These are phyloP conservation scores for Wickerhamomyces alni DNA, from an alignment of 805 yeast species.

Conservation along the genomic window DNA sequence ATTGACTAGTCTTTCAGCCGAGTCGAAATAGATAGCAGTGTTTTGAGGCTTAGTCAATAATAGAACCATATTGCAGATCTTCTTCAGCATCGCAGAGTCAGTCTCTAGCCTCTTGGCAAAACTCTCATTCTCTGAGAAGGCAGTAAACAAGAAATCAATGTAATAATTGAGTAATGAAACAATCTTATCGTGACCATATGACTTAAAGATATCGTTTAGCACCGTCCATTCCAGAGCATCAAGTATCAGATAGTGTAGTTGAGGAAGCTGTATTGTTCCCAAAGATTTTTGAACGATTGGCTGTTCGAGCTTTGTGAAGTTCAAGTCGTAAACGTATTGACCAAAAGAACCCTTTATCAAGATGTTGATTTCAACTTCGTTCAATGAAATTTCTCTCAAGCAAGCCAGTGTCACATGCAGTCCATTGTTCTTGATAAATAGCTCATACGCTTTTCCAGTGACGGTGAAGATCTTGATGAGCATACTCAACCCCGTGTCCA, in stretches of 20 bases:
- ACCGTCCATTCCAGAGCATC: constrained; percentile 31
- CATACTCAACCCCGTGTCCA: constrained; percentile 32
- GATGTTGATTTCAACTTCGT: constrained; percentile 23
- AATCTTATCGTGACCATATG: constrained; percentile 30
- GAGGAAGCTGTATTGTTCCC: constrained; percentile 33
- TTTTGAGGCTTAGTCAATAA: constrained; percentile 28
- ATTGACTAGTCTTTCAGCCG: constrained; percentile 26
- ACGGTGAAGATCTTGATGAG: constrained; percentile 44
- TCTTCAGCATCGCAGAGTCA: constrained; percentile 16
- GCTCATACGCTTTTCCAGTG: constrained; percentile 39
- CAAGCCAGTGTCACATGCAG: constrained; percentile 39
- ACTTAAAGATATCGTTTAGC: constrained; percentile 26
- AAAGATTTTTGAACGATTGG: constrained; percentile 4
- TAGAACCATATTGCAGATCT: constrained; percentile 24
- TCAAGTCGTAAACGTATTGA: constrained; percentile 24
- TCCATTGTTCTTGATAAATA: constrained; percentile 50
- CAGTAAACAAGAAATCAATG: constrained; percentile 15
- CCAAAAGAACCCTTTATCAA: constrained; percentile 45
- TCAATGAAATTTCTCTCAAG: constrained; percentile 39
- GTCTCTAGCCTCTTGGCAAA: constrained; percentile 26
- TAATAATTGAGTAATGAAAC: constrained; percentile 24
- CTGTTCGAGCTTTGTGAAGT: constrained; percentile 12
- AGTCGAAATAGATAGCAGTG: constrained; percentile 22
- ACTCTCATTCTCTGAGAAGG: constrained; percentile 24
- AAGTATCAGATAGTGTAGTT: constrained; percentile 32